phyloP scores from a whole-genome alignment of 306 rosid species.

The Rosa multiflora region DNA sequence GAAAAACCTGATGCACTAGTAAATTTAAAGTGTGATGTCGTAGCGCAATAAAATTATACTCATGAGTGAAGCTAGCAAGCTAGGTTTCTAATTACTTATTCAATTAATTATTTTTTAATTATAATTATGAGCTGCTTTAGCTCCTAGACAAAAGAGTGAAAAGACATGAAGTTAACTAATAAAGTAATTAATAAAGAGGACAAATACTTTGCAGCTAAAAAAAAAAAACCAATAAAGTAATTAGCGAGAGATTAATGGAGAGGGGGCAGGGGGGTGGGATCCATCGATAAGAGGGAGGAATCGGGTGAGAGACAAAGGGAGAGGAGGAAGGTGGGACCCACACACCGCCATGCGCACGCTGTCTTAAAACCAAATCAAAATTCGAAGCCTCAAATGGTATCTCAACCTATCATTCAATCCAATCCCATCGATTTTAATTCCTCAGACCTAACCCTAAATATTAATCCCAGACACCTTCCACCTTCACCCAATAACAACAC shows the following conservation, averaged over 20 bases:
- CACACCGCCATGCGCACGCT: slow-evolving; percentile 84
- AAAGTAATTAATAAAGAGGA: neutral
- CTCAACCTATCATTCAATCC: slow-evolving; percentile 1
- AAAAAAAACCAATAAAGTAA: neutral
- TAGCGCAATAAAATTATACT: neutral
- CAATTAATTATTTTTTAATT: neutral
- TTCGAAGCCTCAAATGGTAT: slow-evolving; percentile 11
- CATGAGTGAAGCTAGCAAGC: neutral
- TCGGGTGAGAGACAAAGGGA: slow-evolving; percentile 10
- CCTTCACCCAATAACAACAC: neutral
- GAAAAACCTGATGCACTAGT: neutral
- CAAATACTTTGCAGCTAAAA: too few species aligned
- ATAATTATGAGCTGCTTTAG: neutral
- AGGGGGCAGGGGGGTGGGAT: slow-evolving; percentile 34
- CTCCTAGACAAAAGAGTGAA: neutral
- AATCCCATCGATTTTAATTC: slow-evolving; percentile 45
- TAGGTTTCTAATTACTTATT: neutral
- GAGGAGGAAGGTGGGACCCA: slow-evolving; percentile 42
- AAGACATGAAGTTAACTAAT: neutral
- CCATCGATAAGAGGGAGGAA: slow-evolving; percentile 21
- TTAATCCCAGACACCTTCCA: neutral
- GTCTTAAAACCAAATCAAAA: slow-evolving; percentile 51
- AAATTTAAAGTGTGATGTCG: neutral
- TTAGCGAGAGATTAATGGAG: neutral
- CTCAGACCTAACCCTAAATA: slow-evolving; percentile 84